Base-by-base conservation (phyloP, 2,329 filamentous ascomycete genomes). In the Arthrinium puccinioides region DNA sequence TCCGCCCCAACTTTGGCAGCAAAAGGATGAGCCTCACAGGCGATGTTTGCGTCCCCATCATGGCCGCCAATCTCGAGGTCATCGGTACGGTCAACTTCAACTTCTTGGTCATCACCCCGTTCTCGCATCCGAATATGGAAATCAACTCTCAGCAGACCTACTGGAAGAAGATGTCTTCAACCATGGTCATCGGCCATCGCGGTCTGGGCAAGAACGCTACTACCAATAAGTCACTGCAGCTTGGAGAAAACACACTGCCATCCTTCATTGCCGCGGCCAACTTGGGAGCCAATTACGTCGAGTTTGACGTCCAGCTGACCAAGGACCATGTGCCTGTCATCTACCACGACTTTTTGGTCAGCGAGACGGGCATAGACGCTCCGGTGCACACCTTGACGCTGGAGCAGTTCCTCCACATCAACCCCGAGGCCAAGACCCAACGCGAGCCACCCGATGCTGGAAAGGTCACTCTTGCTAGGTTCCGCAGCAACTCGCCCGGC, bases 321-420 rank as follows among this genome's bases (percentile, higher is more conserved):
- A 98, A 98, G 55, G 92, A 98, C 56, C 88, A 94, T 52, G 88
- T 98, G 2, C 92, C 92, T 0, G 90, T 98, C 46, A 95, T 98
- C 52, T 98, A 98, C 56, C 92, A 98, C 56, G 92, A 98, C 60
- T 98, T 98, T 54, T 71, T 97, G 11, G 92, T 98, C 57, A 95
- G 88, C 55, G 92, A 98, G 63, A 97, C 92, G 0, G 92, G 94
- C 9, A 92, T 96, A 37, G 92, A 98, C 55, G 92, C 92, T 0
- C 92, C 92, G 0, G 90, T 98, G 2, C 92, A 98, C 56, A 94
- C 87, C 0, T 69, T 98, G 45, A 98, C 92, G 0, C 66, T 97
- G 4, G 90, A 98, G 54, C 92, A 96, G 69, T 97, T 97, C 55
- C 72, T 97, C 15, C 87, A 95, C 56, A 82, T 95, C 50, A 89